Evolutionary conservation across 23 red algal genomes (phyloP), one percentile per base, ranked within the genome.

Genomic region (Cyanidiococcus yangmingshanensis): DNA sequence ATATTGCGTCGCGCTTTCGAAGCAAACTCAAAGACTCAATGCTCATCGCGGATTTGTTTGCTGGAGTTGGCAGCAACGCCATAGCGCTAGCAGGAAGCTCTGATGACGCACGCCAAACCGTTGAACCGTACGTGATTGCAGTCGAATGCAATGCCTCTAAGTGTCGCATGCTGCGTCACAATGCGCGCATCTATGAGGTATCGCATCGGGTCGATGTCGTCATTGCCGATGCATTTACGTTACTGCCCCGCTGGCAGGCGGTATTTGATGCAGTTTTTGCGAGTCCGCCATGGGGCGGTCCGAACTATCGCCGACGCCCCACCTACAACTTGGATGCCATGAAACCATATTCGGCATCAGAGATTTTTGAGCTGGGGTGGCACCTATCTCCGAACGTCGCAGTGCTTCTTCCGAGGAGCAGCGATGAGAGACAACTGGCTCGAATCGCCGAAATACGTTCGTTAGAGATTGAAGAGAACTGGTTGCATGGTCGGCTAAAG

Each of bases 251-350:
- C 50, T 75, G 90, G 50, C 54, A 39, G 39, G 58, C 35, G 1
- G 39, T 38, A 40, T 82, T 89, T 36, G 88, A 91, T 26, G 93
- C 77, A 33, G 85, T 87, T 31, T 97, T 97, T 67, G 2, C 88
- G 38, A 89, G 87, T 31, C 85, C 93, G 1, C 93, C 93, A 0
- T 97, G 93, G 93, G 93, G 93, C 36, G 93, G 93, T 17, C 93
- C 93, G 1, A 51, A 77, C 40, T 97, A 97, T 77, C 63, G 78
- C 74, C 40, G 58, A 27, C 39, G 39, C 59, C 37, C 34, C 74
- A 18, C 37, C 41, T 85, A 27, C 82, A 21, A 31, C 39, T 58
- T 81, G 59, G 59, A 58, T 30, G 1, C 50, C 86, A 83, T 84
- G 84, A 76, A 40, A 80, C 81, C n/a, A 57, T 59, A 37, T 58